Evolutionary conservation across 2,329 filamentous ascomycete species (phyloP), one percentile per base, ranked within the genome.

Genomic region (Emericellopsis atlantica): DNA sequence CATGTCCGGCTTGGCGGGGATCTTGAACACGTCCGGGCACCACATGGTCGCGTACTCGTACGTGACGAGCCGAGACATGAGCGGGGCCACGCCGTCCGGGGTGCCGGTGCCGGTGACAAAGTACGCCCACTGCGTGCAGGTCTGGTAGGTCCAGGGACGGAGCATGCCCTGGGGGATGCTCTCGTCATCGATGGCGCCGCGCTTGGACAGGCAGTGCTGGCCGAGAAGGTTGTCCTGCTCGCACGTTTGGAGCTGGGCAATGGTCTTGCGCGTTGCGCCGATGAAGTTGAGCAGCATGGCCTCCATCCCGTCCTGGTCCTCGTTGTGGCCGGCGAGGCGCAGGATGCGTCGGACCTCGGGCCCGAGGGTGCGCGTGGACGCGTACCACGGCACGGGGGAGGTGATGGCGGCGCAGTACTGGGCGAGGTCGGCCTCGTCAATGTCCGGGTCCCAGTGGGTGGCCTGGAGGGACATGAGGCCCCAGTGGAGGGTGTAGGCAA

Each of bases 31-130:
- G 7, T 73, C 64, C 1, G 67, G 66, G 62, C 86, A 93, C 49
- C 79, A 65, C 4, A 70, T 57, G 1, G 73, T 75, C 3, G 66
- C 57, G 56, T 79, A 87, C 3, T 78, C 66, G 1, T 87, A 51
- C 45, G 79, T 73, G 31, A 86, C 66, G 4, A 77, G 67, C 12
- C 86, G 79, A 1, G 85, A 90, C 39, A 92, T 66, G 6, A 93
- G 58, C 0, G 86, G 80, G 1, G 81, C 69, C 41, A 78, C 70
- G 43, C 74, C 63, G 1, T 62, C 50, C 0, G 85, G 85, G 0
- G 79, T 77, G 22, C 79, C 75, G 5, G 76, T 79, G 37, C 86
- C 85, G 1, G 82, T 86, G 48, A 81, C 74, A 39, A 89, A 75
- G 59, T 76, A 92, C 9, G 85, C 86, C 84, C 84, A 92, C 38